Conservation (phyloP, 2,329 filamentous ascomycete genomes). For the Hypoxylon sp. region DNA sequence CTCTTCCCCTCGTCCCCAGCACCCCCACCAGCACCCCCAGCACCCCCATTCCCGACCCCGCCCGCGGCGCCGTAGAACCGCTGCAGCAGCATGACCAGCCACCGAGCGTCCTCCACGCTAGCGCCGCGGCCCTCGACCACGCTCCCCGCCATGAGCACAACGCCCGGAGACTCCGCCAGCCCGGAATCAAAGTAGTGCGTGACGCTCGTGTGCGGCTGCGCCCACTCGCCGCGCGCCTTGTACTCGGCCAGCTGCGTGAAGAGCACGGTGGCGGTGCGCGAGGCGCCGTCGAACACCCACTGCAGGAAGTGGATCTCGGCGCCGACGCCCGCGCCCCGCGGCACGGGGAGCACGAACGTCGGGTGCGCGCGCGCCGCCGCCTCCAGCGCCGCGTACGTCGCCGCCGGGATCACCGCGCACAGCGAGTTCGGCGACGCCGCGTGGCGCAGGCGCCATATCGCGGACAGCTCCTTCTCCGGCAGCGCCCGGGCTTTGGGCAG, state of each 20-base stretch:
- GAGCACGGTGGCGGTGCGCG: constrained; percentile 78
- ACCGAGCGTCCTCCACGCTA: constrained; percentile 83
- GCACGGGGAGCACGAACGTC: constrained; percentile 90
- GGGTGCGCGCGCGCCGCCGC: constrained; percentile 79
- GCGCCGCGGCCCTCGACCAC: constrained; percentile 83
- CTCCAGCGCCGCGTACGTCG: constrained; percentile 80
- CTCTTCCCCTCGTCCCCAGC: constrained; percentile 72
- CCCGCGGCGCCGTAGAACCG: constrained; percentile 81
- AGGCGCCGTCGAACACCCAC: constrained; percentile 85
- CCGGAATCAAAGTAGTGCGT: constrained; percentile 84
- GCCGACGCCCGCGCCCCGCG: constrained; percentile 70
- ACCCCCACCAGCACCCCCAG: constrained; percentile 65
- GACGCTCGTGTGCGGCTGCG: constrained; percentile 91
- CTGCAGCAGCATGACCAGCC: constrained; percentile 92
- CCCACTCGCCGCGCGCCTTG: constrained; percentile 90
- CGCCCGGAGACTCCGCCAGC: constrained; percentile 75
- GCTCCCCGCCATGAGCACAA: constrained; percentile 88
- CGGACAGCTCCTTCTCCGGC: constrained; percentile 83
- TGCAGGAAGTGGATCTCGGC: constrained; percentile 97
- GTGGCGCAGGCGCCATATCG: constrained; percentile 91
- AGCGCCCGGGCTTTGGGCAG: constrained; percentile 80
- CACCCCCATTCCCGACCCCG: constrained; percentile 67
- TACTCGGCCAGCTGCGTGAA: constrained; percentile 96
- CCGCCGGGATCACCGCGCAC: constrained; percentile 82
- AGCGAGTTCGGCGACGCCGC: constrained; percentile 78